These are phyloP conservation scores for Sclerotinia glacialis DNA, from an alignment of 2,329 filamentous ascomycete genomes.

Conservation along the genomic window DNA sequence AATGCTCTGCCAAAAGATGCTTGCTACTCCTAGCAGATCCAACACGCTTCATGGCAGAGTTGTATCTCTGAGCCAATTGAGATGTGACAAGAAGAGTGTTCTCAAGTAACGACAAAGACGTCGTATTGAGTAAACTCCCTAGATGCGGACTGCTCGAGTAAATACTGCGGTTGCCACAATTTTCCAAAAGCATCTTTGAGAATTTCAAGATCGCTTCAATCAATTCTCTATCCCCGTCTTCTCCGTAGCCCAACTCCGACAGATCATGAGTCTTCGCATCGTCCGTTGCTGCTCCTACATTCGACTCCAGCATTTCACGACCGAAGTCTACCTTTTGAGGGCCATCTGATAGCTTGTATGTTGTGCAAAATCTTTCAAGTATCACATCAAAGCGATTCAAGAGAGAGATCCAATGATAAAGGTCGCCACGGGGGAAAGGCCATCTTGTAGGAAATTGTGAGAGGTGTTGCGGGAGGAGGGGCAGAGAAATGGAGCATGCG, in stretches of 20 bases:
- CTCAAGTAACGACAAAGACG: constrained; percentile 74
- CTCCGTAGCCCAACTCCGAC: constrained; percentile 58
- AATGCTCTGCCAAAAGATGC: constrained; percentile 79
- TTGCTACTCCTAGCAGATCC: constrained; percentile 69
- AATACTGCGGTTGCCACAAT: constrained; percentile 94
- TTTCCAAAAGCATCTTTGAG: constrained; percentile 82
- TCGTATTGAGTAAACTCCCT: constrained; percentile 85
- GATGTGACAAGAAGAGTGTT: constrained; percentile 76
- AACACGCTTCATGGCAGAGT: constrained; percentile 77
- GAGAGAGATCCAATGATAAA: constrained; percentile 97
- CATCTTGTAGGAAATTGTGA: constrained; percentile 80
- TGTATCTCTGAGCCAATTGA: constrained; percentile 87
- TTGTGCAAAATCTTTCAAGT: constrained; percentile 74
- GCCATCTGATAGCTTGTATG: constrained; percentile 75
- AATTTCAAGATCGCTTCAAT: constrained; percentile 80
- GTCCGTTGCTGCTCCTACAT: constrained; percentile 44
- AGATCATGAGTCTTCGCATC: constrained; percentile 51
- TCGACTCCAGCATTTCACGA: constrained; percentile 57
- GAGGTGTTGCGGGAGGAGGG: constrained; percentile 74
- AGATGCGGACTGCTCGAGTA: constrained; percentile 91
- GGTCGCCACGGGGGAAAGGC: constrained; percentile 91
- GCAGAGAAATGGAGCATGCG: constrained; percentile 66
- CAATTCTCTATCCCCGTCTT: constrained; percentile 77
- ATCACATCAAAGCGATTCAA: constrained; percentile 91
- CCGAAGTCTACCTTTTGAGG: constrained; percentile 78